A percentile compares a stretch with the other conserved stretches of the same genome.
phyloP scores from a whole-genome alignment of 2,329 filamentous ascomycete species.

The Colletotrichum paranaense region DNA sequence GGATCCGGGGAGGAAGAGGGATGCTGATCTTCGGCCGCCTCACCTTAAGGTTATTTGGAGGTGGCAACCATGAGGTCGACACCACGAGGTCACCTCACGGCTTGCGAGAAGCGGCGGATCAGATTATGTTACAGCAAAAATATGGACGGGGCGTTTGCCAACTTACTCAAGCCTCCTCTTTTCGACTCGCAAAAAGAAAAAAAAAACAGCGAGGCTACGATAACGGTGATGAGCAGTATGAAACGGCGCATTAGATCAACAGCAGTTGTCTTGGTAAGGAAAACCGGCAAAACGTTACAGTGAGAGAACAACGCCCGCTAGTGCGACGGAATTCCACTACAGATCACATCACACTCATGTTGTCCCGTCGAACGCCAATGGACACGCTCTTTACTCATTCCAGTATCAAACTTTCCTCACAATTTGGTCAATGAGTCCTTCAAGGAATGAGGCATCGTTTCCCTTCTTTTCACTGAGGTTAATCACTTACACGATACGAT shows the following conservation, averaged over 20 bases:
- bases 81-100: neutral
- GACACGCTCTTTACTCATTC: neutral
- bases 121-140: neutral
- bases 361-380: neutral
- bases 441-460: neutral
- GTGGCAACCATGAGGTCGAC: neutral
- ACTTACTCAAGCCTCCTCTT: neutral
- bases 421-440: neutral
- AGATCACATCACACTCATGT: neutral
- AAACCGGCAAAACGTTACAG: conserved; percentile 12
- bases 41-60: conserved; percentile 4
- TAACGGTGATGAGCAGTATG: neutral
- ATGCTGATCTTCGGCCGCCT: conserved; percentile 2
- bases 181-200: neutral
- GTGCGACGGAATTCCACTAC: conserved; percentile 31
- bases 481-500: neutral
- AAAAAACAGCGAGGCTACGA: neutral
- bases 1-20: conserved; percentile 18
- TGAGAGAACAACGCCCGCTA: conserved; percentile 5
- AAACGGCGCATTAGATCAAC: neutral
- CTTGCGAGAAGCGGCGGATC: neutral
- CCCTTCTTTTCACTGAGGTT: neutral
- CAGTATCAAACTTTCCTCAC: neutral
- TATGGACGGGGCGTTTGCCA: neutral
- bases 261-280: neutral